Conservation (phyloP, 768 basidiomycete genomes). For the Suillus ampliporus region DNA sequence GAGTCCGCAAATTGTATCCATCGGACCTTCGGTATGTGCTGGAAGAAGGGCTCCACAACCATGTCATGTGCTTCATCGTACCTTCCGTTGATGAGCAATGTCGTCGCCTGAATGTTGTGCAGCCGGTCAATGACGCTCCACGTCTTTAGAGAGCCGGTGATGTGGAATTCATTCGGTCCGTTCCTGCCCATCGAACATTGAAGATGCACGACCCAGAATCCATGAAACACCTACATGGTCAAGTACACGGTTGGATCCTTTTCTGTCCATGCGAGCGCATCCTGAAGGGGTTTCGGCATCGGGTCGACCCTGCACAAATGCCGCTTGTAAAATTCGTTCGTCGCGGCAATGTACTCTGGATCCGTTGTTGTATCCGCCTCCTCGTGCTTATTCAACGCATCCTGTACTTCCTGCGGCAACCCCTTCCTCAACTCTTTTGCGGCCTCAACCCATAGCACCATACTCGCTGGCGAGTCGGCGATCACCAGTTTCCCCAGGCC, state of each 20-base stretch:
- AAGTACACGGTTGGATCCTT: conserved; percentile 54
- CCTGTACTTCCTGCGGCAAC: conserved; percentile 48
- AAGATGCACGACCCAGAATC: conserved; percentile 4
- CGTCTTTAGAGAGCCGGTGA: conserved; percentile 38
- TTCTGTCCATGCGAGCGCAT: conserved; percentile 39
- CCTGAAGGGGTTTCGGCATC: conserved; percentile 45
- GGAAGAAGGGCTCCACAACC: conserved; percentile 40
- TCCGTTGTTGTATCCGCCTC: conserved; percentile 46
- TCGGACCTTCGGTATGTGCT: conserved; percentile 36
- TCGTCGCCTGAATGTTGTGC: conserved; percentile 39
- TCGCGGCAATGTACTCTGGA: conserved; percentile 51
- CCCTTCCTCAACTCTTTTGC: conserved; percentile 34
- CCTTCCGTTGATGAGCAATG: conserved; percentile 42
- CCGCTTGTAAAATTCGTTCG: conserved; percentile 45
- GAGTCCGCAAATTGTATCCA: conserved; percentile 46
- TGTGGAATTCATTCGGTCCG: conserved; percentile 46
- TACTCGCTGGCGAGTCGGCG: conserved; percentile 50
- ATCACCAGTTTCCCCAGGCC: conserved; percentile 55
- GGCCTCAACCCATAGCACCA: conserved; percentile 47
- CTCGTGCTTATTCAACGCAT: conserved; percentile 51
- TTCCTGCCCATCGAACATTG: conserved; percentile 32
- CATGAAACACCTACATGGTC: conserved; percentile 46
- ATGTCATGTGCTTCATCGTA: conserved; percentile 43
- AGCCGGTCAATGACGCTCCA: conserved; percentile 43
- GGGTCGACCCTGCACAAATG: conserved; percentile 53